A percentile compares a stretch with the other conserved stretches of the same genome.
Conservation (phyloP, 495 filamentous ascomycete species). For the Hypoxylon cercidicola region DNA sequence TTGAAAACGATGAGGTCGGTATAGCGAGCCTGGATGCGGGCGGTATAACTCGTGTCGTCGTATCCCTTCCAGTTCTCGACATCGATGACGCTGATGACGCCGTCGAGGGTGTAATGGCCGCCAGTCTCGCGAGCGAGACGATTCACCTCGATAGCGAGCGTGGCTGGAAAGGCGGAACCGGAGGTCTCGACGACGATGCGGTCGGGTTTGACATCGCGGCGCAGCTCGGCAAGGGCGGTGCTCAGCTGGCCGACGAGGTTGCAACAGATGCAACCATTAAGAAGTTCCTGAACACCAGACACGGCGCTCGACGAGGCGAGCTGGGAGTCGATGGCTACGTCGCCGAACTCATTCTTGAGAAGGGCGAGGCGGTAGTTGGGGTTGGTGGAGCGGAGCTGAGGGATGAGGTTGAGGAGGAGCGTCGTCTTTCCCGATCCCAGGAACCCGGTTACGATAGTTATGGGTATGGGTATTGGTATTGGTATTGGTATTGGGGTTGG, state of each 20-base stretch:
- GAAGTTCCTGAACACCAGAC: slow-evolving; percentile 87
- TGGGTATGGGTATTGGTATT: slow-evolving; percentile 84
- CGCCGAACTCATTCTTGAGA: slow-evolving; percentile 97
- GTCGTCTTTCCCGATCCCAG: slow-evolving; percentile 95
- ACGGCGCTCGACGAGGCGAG: slow-evolving; percentile 83
- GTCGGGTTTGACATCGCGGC: slow-evolving; percentile 69
- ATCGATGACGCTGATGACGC: slow-evolving; percentile 91
- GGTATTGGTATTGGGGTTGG: too few species aligned
- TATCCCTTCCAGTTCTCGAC: slow-evolving; percentile 98
- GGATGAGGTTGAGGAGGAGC: slow-evolving; percentile 86
- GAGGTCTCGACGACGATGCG: slow-evolving; percentile 93
- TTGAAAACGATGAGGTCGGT: slow-evolving; percentile 95
- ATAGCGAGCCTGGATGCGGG: slow-evolving; percentile 85
- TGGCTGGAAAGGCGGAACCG: slow-evolving; percentile 88
- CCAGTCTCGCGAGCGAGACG: slow-evolving; percentile 73
- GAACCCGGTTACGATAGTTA: slow-evolving; percentile 96
- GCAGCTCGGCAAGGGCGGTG: slow-evolving; percentile 78
- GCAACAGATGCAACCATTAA: slow-evolving; percentile 98
- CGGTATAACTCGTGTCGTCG: slow-evolving; percentile 88
- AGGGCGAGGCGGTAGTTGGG: slow-evolving; percentile 86
- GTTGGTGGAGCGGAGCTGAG: slow-evolving; percentile 75
- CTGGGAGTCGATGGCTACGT: slow-evolving; percentile 91
- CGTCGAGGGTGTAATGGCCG: slow-evolving; percentile 79
- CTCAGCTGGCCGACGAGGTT: slow-evolving; percentile 93
- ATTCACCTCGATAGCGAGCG: slow-evolving; percentile 92